A percentile compares a stretch with the other conserved stretches of the same genome.
Evolutionary conservation across 257 asterid genomes (phyloP).

Genomic region (Scutellaria barbata): DNA sequence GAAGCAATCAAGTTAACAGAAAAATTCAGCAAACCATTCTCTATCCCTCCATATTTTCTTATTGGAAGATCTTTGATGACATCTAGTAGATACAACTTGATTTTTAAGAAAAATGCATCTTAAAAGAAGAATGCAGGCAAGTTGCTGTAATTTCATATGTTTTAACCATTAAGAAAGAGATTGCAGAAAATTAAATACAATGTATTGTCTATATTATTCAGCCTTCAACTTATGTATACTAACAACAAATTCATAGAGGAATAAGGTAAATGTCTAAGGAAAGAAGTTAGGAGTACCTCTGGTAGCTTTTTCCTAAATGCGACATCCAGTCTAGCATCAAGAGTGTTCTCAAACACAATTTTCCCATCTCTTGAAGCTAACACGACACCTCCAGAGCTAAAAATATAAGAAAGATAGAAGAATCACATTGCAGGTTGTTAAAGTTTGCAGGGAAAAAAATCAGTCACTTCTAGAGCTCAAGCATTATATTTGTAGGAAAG

Average conservation of each 20-base stretch:
- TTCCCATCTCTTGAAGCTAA: slow-evolving; percentile 98
- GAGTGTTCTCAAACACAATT: slow-evolving; percentile 92
- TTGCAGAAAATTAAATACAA: neutral
- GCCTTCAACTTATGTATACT: slow-evolving; percentile 7
- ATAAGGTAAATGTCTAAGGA: neutral
- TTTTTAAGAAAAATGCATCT: neutral
- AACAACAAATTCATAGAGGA: neutral
- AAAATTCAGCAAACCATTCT: neutral
- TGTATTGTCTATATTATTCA: slow-evolving; percentile 4
- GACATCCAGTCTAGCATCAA: slow-evolving; percentile 89
- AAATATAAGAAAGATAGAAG: slow-evolving; percentile 28
- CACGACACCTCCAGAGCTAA: slow-evolving; percentile 91
- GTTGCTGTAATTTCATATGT: neutral
- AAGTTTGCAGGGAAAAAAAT: neutral
- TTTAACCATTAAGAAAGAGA: slow-evolving; percentile 14
- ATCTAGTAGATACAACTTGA: slow-evolving; percentile 13
- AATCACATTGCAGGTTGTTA: slow-evolving; percentile 7
- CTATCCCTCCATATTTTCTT: slow-evolving; percentile 3
- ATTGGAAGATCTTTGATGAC: neutral
- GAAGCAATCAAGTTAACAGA: neutral
- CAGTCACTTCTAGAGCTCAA: slow-evolving; percentile 17
- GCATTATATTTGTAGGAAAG: slow-evolving; percentile 6
- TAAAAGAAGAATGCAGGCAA: slow-evolving; percentile 8
- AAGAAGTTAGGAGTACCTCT: slow-evolving; percentile 57
- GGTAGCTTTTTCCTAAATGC: slow-evolving; percentile 86